Percentiles rank a stretch among this genome's conserved stretches.
phyloP scores from a whole-genome alignment of 129 eudicot genomes.

The Centrapalus pauciflorus region DNA sequence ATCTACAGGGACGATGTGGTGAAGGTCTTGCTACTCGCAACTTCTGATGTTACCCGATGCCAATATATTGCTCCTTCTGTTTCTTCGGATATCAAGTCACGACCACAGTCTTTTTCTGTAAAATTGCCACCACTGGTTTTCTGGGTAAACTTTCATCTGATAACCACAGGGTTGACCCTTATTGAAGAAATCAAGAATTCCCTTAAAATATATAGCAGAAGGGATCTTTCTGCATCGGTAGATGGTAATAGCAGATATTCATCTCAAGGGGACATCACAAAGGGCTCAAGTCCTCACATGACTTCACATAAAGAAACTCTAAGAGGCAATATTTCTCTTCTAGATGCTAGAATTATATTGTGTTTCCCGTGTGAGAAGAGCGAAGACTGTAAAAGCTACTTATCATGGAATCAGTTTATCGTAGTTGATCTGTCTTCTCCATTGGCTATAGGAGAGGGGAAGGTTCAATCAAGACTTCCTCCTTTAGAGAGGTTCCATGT shows the following conservation, averaged over 20 bases:
- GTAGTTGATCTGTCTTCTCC: constrained; percentile 64
- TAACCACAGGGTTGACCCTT: constrained; percentile 36
- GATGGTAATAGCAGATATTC: constrained; percentile 7
- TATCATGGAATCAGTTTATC: constrained; percentile 62
- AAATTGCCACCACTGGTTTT: constrained; percentile 65
- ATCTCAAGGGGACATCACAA: constrained; percentile 13
- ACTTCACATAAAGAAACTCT: constrained; percentile 31
- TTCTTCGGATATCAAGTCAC: constrained; percentile 24
- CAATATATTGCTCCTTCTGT: constrained; percentile 37
- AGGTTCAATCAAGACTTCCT: constrained; percentile 20
- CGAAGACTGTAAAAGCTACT: constrained; percentile 35
- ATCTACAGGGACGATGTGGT: constrained; percentile 40
- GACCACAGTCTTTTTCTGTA: constrained; percentile 54
- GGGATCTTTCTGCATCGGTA: background rate
- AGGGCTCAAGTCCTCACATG: constrained; percentile 10
- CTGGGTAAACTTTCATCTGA: constrained; percentile 62
- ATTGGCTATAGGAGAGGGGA: constrained; percentile 28
- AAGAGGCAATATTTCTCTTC: constrained; percentile 48
- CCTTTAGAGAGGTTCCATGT: constrained; percentile 25
- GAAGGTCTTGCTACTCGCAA: constrained; percentile 53
- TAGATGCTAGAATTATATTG: constrained; percentile 71
- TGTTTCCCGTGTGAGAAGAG: constrained; percentile 61
- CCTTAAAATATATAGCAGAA: constrained; percentile 7
- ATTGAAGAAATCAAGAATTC: constrained; percentile 36
- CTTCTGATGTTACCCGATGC: constrained; percentile 42